These are phyloP conservation scores for Taiozyma sp. DNA, from an alignment of 1,139 yeast species.

Conservation along the genomic window DNA sequence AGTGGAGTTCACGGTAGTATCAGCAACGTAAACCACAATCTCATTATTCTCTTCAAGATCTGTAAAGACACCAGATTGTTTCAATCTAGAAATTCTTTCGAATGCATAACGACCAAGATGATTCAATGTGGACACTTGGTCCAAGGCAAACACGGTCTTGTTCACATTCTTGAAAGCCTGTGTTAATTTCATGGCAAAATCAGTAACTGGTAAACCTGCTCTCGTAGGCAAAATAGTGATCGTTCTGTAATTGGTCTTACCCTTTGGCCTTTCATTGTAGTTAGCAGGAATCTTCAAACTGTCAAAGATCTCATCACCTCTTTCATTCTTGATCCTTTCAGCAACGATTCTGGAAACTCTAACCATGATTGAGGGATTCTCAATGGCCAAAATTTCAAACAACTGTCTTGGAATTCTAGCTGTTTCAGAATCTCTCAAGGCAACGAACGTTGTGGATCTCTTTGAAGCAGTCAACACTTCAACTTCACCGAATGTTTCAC, in stretches of 20 bases:
- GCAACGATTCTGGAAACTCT: slow-evolving; percentile 90
- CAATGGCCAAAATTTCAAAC: slow-evolving; percentile 78
- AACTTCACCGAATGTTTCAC: slow-evolving; percentile 91
- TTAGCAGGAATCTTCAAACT: slow-evolving; percentile 28
- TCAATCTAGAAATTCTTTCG: slow-evolving; percentile 79
- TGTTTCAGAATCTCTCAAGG: slow-evolving; percentile 89
- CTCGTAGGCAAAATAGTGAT: slow-evolving; percentile 81
- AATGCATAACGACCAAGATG: slow-evolving; percentile 92
- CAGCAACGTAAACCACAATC: slow-evolving; percentile 84
- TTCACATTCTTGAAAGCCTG: slow-evolving; percentile 70
- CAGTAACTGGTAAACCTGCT: slow-evolving; percentile 75
- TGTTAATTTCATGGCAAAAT: slow-evolving; percentile 73
- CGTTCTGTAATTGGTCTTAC: slow-evolving; percentile 58
- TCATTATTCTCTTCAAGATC: slow-evolving; percentile 88
- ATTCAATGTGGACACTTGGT: slow-evolving; percentile 74
- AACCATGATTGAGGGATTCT: slow-evolving; percentile 87
- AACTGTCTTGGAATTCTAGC: slow-evolving; percentile 89
- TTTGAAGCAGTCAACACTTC: slow-evolving; percentile 86
- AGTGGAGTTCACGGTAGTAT: slow-evolving; percentile 72
- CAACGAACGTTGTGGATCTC: slow-evolving; percentile 71
- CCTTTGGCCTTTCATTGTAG: background rate
- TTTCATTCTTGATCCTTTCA: slow-evolving; percentile 41
- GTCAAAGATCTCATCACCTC: slow-evolving; percentile 18
- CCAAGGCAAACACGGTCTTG: slow-evolving; percentile 68
- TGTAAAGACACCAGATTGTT: slow-evolving; percentile 84